Evolutionary conservation across 371 early-diverging fungal genomes (phyloP), one percentile per base, ranked within the genome.

Genomic region (Mortierella sp.): DNA sequence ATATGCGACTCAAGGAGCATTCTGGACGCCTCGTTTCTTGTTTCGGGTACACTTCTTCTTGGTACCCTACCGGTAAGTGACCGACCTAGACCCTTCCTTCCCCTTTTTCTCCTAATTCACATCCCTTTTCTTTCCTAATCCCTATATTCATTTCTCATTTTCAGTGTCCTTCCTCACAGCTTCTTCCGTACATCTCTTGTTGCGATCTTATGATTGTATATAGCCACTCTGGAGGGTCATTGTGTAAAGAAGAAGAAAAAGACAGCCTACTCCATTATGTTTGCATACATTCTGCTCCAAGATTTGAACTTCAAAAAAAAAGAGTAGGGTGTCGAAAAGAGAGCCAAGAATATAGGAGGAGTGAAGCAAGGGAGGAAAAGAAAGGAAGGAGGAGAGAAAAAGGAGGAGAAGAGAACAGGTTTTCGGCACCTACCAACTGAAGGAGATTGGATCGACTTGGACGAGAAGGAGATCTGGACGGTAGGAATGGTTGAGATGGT

Each of bases 281-380:
- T 59, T 59, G 59, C 59, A 59, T 59, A 59, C 59, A 59, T 59
- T 59, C 59, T 31, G 59, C 59, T 59, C 59, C 59, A 59, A 31
- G 59, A 59, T 59, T 19, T 64, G 40, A 21, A 64, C 21, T 40
- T 34, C 57, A 6, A 40, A 64, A 37, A 21, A 64, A 64, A 34
- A 37, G 34, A 64, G 34, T 28, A 26, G 53, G 14, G 31, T 3
- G 37, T 34, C 1, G 34, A 19, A 9, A 37, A 64, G 13, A 37
- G 11, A 9, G 40, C 16, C 1, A 14, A 34, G 34, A 4, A 31
- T 14, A 31, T 31, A 16, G 16, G 34, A 61, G 61, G 34, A 61
- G 61, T 31, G 3, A 31, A 61, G 31, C 11, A 28, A 61, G 0
- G 14, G 37, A 10, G 34, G 3, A 21, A 37, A 64, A 21, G 28